Conservation (phyloP, 768 basidiomycete genomes). For the Termitomyces bulborhizus region DNA sequence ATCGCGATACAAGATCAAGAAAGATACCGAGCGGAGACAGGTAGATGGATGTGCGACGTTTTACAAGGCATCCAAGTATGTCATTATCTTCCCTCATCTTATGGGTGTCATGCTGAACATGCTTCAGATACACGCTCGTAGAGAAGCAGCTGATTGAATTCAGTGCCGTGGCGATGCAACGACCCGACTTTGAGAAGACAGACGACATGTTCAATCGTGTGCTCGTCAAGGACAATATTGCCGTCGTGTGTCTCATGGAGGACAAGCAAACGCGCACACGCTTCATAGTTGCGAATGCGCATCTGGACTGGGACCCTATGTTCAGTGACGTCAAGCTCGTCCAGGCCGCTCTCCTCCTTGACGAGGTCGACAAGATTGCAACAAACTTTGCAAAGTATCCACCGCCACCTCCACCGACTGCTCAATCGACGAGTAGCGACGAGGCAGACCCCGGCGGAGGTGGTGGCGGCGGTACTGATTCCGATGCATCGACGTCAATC, state of each 20-base stretch:
- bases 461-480: slow-evolving; percentile 6
- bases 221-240: slow-evolving; percentile 90
- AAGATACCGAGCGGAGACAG: slow-evolving; percentile 71
- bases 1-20: slow-evolving; percentile 91
- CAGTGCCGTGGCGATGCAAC: slow-evolving; percentile 86
- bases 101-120: slow-evolving; percentile 6
- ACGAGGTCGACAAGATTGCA: slow-evolving; percentile 89
- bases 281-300: slow-evolving; percentile 83
- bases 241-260: slow-evolving; percentile 82
- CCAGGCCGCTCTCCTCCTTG: slow-evolving; percentile 86
- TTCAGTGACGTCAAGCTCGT: slow-evolving; percentile 97
- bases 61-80: slow-evolving; percentile 85
- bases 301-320: slow-evolving; percentile 89
- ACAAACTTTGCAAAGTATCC: slow-evolving; percentile 82
- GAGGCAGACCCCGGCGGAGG: slow-evolving; percentile 15
- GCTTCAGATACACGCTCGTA: slow-evolving; percentile 76
- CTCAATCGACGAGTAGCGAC: slow-evolving; percentile 17
- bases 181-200: slow-evolving; percentile 92
- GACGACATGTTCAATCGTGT: slow-evolving; percentile 99
- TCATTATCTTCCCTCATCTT: slow-evolving; percentile 10
- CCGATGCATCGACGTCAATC: slow-evolving; percentile 7
- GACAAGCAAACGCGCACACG: slow-evolving; percentile 82
- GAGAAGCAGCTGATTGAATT: slow-evolving; percentile 95
- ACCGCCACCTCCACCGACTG: slow-evolving; percentile 37
- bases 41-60: slow-evolving; percentile 98